Evolutionary conservation across 2,329 filamentous ascomycete species (phyloP).

Genomic region (Aureobasidium sp.): DNA sequence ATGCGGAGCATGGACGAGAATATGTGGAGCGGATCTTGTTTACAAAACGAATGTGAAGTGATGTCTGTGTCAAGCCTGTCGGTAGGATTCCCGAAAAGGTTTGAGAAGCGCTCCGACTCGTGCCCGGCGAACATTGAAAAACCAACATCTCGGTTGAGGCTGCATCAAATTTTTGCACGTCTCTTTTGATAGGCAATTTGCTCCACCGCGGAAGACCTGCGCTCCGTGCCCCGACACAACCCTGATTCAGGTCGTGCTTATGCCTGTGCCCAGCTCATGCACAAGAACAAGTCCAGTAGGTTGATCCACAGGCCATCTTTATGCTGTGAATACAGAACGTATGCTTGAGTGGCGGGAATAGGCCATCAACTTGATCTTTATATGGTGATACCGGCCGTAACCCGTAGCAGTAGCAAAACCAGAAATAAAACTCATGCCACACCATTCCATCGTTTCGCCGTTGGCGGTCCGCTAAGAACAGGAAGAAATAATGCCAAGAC

Average conservation of each 20-base stretch:
- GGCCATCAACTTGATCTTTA: too few relatives aligned
- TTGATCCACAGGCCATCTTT: not conserved
- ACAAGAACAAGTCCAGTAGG: too few relatives aligned
- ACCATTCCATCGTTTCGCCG: not conserved
- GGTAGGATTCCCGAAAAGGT: constrained; percentile 7
- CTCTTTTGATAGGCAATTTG: not conserved
- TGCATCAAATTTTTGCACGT: constrained; percentile 1
- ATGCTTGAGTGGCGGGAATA: not conserved
- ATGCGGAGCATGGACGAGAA: not conserved
- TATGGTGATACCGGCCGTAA: not conserved
- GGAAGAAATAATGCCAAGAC: not conserved
- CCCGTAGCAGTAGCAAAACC: not conserved
- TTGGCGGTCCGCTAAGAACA: not conserved
- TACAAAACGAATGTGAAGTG: not conserved
- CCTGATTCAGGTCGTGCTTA: not conserved
- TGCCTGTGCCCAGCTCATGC: not conserved
- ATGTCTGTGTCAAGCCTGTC: not conserved
- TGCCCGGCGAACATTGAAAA: not conserved
- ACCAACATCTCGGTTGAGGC: not conserved
- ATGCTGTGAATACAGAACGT: not conserved
- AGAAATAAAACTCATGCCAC: not conserved
- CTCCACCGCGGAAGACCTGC: not conserved
- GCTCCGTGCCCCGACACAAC: not conserved
- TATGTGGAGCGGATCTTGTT: not conserved
- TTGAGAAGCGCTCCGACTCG: not conserved